Evolutionary conservation across 495 filamentous ascomycete genomes (phyloP).

Genomic region (Penicillium paxilli): DNA sequence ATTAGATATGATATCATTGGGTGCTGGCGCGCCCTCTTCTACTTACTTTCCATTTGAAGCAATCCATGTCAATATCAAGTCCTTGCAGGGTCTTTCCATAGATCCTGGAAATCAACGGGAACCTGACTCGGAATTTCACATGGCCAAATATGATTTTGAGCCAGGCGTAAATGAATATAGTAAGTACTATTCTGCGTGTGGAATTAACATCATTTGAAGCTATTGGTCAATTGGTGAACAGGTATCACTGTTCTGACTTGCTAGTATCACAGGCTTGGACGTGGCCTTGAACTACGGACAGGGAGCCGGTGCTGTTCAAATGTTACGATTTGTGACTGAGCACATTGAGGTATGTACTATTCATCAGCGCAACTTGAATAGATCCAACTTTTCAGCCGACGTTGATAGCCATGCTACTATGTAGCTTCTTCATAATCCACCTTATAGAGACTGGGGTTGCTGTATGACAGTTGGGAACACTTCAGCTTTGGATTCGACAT

Average conservation of each 20-base stretch:
- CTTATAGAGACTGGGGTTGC: constrained; percentile 83
- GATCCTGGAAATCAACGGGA: too few species aligned
- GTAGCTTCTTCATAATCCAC: constrained; percentile 54
- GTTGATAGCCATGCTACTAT: neutral
- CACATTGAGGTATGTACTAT: constrained; percentile 50
- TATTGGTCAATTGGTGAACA: too few species aligned
- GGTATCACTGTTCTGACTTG: too few species aligned
- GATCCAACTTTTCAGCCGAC: constrained; percentile 38
- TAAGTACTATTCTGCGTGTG: neutral
- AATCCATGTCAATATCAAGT: constrained; percentile 2
- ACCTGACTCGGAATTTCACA: neutral
- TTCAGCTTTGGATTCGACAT: constrained; percentile 69
- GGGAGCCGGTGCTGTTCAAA: constrained; percentile 10
- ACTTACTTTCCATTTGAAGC: constrained; percentile 11
- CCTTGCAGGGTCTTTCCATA: too few species aligned
- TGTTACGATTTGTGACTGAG: constrained; percentile 18
- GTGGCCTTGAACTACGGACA: constrained; percentile 13
- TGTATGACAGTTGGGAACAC: constrained; percentile 76
- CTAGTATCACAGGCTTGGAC: too few species aligned
- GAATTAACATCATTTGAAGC: neutral
- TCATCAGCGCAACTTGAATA: too few species aligned
- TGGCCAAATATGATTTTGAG: constrained; percentile 10
- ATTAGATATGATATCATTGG: constrained; percentile 11
- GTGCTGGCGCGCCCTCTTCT: constrained; percentile 7
- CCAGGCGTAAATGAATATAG: neutral